Evolutionary conservation across 164 flowering plant genomes (phyloP).

Genomic region (Echeveria elegans): DNA sequence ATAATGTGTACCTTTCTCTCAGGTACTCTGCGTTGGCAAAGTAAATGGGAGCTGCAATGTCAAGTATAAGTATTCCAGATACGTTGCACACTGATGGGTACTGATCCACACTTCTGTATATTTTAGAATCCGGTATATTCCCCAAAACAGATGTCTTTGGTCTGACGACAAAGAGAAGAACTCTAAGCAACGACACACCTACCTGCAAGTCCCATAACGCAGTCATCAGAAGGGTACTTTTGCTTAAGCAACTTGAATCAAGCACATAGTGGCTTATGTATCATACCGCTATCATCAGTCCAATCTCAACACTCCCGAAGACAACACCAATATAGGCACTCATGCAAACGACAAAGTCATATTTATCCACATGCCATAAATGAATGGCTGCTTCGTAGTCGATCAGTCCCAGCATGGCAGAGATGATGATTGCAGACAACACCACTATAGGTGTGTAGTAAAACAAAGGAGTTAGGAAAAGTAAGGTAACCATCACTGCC

Average conservation of each 20-base stretch:
- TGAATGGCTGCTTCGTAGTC: constrained; percentile 65
- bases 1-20: constrained; percentile 51
- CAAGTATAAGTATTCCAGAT: constrained; percentile 52
- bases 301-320: constrained; percentile 51
- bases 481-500: constrained; percentile 52
- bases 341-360: constrained; percentile 58
- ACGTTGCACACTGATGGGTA: constrained; percentile 38
- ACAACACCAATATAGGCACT: constrained; percentile 59
- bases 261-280: not conserved
- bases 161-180: constrained; percentile 49
- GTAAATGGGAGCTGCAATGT: constrained; percentile 58
- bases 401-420: constrained; percentile 72
- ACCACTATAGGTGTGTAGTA: constrained; percentile 67
- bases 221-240: not conserved
- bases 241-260: not conserved
- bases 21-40: constrained; percentile 61
- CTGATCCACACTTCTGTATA: constrained; percentile 51
- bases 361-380: constrained; percentile 57
- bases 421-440: constrained; percentile 51
- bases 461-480: constrained; percentile 56
- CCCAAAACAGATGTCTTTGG: constrained; percentile 56
- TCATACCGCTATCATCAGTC: constrained; percentile 52
- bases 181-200: constrained; percentile 42
- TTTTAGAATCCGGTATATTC: constrained; percentile 41
- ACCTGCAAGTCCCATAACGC: constrained; percentile 30